Base-by-base conservation (phyloP, 257 asterid genomes). In the Capsicum pubescens region DNA sequence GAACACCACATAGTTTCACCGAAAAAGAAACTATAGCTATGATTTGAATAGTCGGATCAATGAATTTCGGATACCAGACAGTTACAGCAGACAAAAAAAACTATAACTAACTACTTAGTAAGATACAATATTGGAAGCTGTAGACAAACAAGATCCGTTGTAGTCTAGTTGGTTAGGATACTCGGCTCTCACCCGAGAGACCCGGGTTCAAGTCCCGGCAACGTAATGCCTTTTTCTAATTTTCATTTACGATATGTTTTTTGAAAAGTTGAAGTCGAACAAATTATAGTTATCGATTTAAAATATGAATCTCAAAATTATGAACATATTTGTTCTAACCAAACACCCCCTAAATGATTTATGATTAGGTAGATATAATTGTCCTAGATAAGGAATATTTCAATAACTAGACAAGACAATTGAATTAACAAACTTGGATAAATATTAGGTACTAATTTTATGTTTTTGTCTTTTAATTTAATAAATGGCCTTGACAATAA, bases 121-220 rank as follows among this genome's bases (percentile, higher is more conserved):
- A 9, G 0, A 50, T 9, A 10, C 9, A 0, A 2, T 52, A 56
- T 4, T 56, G n/a, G 60, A 14, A 56, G 7, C 8, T 0, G 1
- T 14, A 1, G 5, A 14, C 1, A 5, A 2, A 1, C 9, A 26
- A 2, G 2, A 59, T 95, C 97, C 99, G 94, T 95, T 93, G 97
- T 95, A 92, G 96, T 95, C 99, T 95, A 94, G 98, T 42, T 95
- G 99, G 98, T 94, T 48, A 94, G 98, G 98, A 94, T 93, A 94
- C 95, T 94, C 94, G 97, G 97, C 98, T 94, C 98, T 95, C 98
- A 95, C 98, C 99, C 97, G 94, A 91, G 95, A 90, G 97, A 92
- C 97, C 95, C 93, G 96, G 92, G 97, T 95, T 94, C 95, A 76
- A 92, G 91, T 92, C 97, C 98, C 97, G 98, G 98, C 96, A 94